A percentile compares a stretch with the other conserved stretches of the same genome.
Evolutionary conservation across 1,284 basidiomycete genomes (phyloP).

Genomic region (Rhodotorula mucilaginosa): DNA sequence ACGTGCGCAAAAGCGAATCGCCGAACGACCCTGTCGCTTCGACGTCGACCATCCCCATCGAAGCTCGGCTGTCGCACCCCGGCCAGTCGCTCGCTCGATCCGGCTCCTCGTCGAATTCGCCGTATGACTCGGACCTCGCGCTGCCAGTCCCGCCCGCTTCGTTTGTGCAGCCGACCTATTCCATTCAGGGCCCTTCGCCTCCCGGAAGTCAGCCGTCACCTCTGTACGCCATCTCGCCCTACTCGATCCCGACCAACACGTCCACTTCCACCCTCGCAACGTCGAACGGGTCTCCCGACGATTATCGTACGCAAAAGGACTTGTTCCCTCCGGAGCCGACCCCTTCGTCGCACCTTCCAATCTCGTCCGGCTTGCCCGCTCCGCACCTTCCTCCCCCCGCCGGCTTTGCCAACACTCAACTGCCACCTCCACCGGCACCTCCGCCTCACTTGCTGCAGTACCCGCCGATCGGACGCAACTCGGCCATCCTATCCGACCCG

Average conservation of each 20-base stretch:
- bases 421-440: too few species aligned
- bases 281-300: not conserved
- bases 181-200: not conserved
- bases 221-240: not conserved
- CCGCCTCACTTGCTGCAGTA: too few species aligned
- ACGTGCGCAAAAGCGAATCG: not conserved
- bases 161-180: not conserved
- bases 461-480: too few species aligned
- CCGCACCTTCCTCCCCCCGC: not conserved
- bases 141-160: conserved; percentile 2
- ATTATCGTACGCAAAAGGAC: not conserved
- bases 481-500: too few species aligned
- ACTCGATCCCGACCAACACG: not conserved
- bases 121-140: not conserved
- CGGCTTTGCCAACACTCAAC: not conserved
- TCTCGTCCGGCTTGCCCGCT: not conserved
- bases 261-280: not conserved
- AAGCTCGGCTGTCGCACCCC: not conserved
- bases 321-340: not conserved
- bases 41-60: not conserved
- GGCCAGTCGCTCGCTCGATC: not conserved
- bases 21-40: not conserved
- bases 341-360: not conserved
- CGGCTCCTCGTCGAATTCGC: not conserved
- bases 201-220: not conserved